Evolutionary conservation across 176 grass and related monocot genomes (phyloP), one percentile per base, ranked within the genome.

Genomic region (Lolium multiflorum): DNA sequence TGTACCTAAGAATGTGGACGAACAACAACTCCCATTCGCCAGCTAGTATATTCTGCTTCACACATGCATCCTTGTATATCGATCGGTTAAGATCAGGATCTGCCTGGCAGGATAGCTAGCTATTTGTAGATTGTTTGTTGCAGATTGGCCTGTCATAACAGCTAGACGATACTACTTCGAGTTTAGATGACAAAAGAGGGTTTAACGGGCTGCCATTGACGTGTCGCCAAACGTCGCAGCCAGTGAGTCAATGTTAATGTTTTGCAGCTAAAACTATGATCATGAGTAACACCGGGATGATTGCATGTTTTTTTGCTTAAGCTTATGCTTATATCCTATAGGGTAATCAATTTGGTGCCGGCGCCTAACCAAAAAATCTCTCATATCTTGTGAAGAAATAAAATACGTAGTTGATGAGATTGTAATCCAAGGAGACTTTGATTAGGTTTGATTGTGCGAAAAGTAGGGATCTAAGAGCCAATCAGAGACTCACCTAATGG

Each of bases 361-460:
- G 48, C 88, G 84, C 77, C 83, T 81, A 87, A 79, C 74, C 57
- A 15, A 74, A 47, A 16, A 15, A 87, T 87, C 74, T 68, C 44
- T 51, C 47, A 37, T 66, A 90, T 90, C 89, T 18, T 72, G 47
- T 28, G 17, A 28, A 28, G 47, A 51, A 24, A 64, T 87, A 87
- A 28, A 90, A 39, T 87, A 83, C 26, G 47, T 28, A 87, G 46
- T 2, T 35, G 89, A 74, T 83, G 84, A 83, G 80, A 78, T 87
- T 72, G n/a, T 56, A 31, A 60, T 64, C 67, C 50, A n/a, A 8
- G 59, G 24, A 21, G 59, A 1, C 62, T 35, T 57, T 24, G 57
- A 20, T 84, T 58, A 52, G 70, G 73, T 91, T 57, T 75, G 59
- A 84, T 88, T 47, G 49, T 41, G 48, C 39, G 48, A 55, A 64